phyloP scores from a whole-genome alignment of 345 rosid species.

The Populus euphratica region DNA sequence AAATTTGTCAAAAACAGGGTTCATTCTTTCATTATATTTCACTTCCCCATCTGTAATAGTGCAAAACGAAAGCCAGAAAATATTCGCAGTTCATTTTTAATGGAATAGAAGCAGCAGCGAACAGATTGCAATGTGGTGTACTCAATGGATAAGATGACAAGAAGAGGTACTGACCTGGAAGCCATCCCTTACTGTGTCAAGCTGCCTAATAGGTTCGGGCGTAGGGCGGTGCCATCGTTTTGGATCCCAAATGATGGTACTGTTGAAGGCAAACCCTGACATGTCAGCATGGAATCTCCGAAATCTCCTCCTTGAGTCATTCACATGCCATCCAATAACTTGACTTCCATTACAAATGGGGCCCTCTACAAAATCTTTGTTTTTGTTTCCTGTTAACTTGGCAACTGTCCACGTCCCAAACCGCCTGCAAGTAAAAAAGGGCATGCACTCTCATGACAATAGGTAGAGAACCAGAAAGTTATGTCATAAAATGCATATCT shows the following conservation, averaged over 20 bases:
- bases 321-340: conserved; percentile 60
- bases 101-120: conserved; percentile 1
- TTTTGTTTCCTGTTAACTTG: conserved; percentile 30
- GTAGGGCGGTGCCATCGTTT: conserved; percentile 59
- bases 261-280: conserved; percentile 65
- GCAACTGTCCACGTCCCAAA: conserved; percentile 66
- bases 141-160: neutral
- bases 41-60: neutral
- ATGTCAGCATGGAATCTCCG: conserved; percentile 56
- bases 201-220: conserved; percentile 49
- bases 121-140: neutral
- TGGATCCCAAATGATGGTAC: conserved; percentile 64
- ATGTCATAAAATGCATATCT: neutral
- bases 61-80: neutral
- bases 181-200: conserved; percentile 40
- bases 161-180: conserved; percentile 38
- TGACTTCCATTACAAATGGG: conserved; percentile 56
- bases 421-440: conserved; percentile 29
- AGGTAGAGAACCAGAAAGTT: neutral
- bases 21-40: neutral
- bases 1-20: neutral
- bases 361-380: conserved; percentile 39
- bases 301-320: conserved; percentile 26
- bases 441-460: neutral
- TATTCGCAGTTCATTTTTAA: neutral